Percentiles rank a stretch among this genome's conserved stretches.
Conservation (phyloP, 495 filamentous ascomycete genomes). For the Sordaria brevicollis region DNA sequence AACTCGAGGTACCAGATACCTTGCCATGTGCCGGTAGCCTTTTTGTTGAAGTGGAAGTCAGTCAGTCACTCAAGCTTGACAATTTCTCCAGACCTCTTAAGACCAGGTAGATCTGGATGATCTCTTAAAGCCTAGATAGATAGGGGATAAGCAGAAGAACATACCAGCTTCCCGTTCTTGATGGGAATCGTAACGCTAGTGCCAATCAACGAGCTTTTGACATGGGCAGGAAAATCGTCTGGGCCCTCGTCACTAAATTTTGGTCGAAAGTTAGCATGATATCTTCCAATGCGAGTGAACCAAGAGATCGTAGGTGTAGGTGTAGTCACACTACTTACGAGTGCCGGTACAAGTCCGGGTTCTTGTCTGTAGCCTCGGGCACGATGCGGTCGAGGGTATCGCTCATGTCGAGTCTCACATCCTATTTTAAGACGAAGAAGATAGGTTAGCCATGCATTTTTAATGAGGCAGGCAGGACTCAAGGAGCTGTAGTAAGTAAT, state of each 20-base stretch:
- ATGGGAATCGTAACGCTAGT: slow-evolving; percentile 86
- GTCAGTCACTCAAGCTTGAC: not conserved
- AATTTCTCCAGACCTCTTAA: not conserved
- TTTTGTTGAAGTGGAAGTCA: not conserved
- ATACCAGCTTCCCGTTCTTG: slow-evolving; percentile 66
- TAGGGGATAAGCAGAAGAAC: slow-evolving; percentile 10
- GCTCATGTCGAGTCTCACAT: slow-evolving; percentile 70
- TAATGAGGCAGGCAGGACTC: no score
- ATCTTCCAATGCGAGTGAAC: no score
- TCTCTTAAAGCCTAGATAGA: no score
- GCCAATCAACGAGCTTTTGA: slow-evolving; percentile 83
- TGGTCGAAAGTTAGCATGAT: no score
- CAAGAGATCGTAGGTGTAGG: not conserved
- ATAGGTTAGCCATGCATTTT: not conserved
- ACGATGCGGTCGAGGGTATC: slow-evolving; percentile 87
- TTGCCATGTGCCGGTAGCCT: slow-evolving; percentile 52
- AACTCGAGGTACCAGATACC: slow-evolving; percentile 97
- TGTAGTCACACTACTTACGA: slow-evolving; percentile 8
- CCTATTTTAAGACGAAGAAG: slow-evolving; percentile 6
- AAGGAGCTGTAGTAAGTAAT: not conserved
- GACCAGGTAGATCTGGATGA: no score
- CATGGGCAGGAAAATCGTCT: slow-evolving; percentile 51
- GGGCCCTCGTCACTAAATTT: slow-evolving; percentile 11
- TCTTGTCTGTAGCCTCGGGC: slow-evolving; percentile 52
- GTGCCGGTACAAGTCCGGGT: slow-evolving; percentile 79